phyloP scores from a whole-genome alignment of 2,329 filamentous ascomycete species.

The Exserohilum rostratum region DNA sequence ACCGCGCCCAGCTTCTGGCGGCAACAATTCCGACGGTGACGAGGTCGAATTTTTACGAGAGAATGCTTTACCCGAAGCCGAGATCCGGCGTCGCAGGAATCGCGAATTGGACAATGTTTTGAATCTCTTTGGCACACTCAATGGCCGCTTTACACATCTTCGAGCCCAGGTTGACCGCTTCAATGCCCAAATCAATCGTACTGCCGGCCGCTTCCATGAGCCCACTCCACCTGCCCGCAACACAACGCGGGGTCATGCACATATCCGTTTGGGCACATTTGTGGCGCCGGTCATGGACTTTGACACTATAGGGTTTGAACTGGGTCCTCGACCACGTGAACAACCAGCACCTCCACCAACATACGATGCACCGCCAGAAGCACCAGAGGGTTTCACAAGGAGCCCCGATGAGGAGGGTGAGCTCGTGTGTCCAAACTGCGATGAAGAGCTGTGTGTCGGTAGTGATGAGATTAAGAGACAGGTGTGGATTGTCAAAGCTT shows the following conservation, averaged over 20 bases:
- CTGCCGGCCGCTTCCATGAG: conserved; percentile 17
- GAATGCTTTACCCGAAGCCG: conserved; percentile 29
- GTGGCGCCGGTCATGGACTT: conserved; percentile 48
- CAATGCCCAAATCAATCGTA: conserved; percentile 24
- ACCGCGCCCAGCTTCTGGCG: background rate
- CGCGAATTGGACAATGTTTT: conserved; percentile 27
- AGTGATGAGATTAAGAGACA: conserved; percentile 73
- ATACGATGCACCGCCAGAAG: conserved; percentile 69
- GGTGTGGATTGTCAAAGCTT: conserved; percentile 89
- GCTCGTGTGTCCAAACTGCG: conserved; percentile 85
- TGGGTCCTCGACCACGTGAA: conserved; percentile 41
- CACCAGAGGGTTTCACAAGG: conserved; percentile 80
- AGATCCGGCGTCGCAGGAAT: conserved; percentile 20
- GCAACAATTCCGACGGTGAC: conserved; percentile 29
- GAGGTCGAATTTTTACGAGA: conserved; percentile 40
- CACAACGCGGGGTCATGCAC: conserved; percentile 13
- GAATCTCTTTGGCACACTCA: conserved; percentile 25
- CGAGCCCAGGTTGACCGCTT: conserved; percentile 30
- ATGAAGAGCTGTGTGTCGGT: conserved; percentile 80
- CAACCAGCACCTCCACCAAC: conserved; percentile 42
- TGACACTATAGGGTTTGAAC: conserved; percentile 51
- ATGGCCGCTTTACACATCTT: conserved; percentile 27
- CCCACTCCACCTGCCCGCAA: conserved; percentile 25
- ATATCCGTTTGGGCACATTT: conserved; percentile 33
- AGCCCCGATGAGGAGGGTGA: conserved; percentile 73